phyloP scores from a whole-genome alignment of 1,284 basidiomycete species.

The Malassezia brasiliensis region DNA sequence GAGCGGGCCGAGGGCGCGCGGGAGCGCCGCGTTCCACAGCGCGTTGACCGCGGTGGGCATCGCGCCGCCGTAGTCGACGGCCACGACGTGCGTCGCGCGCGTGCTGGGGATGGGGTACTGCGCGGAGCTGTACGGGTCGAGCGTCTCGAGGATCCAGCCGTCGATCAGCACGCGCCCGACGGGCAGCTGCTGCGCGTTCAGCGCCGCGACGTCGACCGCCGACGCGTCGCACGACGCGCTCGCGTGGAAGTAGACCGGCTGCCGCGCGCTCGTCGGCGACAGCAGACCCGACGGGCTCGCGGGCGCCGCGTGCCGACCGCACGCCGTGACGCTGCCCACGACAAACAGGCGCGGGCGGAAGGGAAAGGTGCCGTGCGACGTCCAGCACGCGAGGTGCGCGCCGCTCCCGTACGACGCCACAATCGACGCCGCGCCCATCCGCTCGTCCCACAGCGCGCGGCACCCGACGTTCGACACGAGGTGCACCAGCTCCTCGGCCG shows the following conservation, averaged over 20 bases:
- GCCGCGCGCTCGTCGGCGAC: conserved; percentile 40
- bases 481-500: conserved; percentile 74
- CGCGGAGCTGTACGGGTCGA: conserved; percentile 91
- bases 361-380: conserved; percentile 67
- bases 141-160: conserved; percentile 91
- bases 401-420: conserved; percentile 75
- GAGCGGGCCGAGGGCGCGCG: conserved; percentile 40
- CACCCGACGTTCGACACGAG: conserved; percentile 58
- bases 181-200: conserved; percentile 63
- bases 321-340: conserved; percentile 64
- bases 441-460: conserved; percentile 73
- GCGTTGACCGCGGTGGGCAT: conserved; percentile 79
- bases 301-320: not conserved
- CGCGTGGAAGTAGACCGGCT: conserved; percentile 48
- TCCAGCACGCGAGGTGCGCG: conserved; percentile 53
- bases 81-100: conserved; percentile 73
- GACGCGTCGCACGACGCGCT: conserved; percentile 58
- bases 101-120: conserved; percentile 92
- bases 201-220: conserved; percentile 58
- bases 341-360: conserved; percentile 83
- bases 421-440: conserved; percentile 61
- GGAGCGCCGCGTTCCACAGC: conserved; percentile 62
- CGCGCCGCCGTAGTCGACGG: conserved; percentile 78
- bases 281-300: conserved; percentile 46
- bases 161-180: conserved; percentile 76